Evolutionary conservation across 176 grass and related monocot genomes (phyloP).

Genomic region (Carex parvula): DNA sequence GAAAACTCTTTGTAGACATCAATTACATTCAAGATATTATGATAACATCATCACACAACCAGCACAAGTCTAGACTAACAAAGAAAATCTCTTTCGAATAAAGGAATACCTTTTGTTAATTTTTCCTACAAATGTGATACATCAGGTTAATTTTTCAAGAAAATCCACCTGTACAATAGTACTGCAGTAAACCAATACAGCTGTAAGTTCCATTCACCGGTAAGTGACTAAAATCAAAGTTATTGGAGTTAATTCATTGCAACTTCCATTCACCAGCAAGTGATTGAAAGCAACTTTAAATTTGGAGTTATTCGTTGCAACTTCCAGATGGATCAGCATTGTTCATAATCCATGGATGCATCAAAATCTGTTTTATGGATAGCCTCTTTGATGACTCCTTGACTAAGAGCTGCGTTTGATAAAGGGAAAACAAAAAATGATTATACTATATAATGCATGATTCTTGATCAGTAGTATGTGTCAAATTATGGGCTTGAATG

Average conservation of each 20-base stretch:
- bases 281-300: constrained; percentile 10
- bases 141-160: not conserved
- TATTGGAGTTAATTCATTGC: constrained; percentile 32
- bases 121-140: not conserved
- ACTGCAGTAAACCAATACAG: not conserved
- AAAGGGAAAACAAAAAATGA: not conserved
- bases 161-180: not conserved
- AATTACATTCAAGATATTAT: not conserved
- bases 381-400: constrained; percentile 92
- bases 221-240: not conserved
- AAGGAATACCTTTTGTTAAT: not conserved
- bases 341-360: constrained; percentile 72
- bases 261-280: constrained; percentile 36
- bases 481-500: not conserved
- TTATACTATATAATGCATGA: not conserved
- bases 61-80: not conserved
- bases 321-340: constrained; percentile 81
- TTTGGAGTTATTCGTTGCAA: constrained; percentile 42
- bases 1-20: not conserved
- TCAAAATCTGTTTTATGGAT: constrained; percentile 68
- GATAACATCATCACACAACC: not conserved
- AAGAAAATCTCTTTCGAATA: not conserved
- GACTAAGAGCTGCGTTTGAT: constrained; percentile 58
- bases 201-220: not conserved
- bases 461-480: not conserved